Evolutionary conservation across 768 basidiomycete species (phyloP).

Genomic region (Zangia roseola): DNA sequence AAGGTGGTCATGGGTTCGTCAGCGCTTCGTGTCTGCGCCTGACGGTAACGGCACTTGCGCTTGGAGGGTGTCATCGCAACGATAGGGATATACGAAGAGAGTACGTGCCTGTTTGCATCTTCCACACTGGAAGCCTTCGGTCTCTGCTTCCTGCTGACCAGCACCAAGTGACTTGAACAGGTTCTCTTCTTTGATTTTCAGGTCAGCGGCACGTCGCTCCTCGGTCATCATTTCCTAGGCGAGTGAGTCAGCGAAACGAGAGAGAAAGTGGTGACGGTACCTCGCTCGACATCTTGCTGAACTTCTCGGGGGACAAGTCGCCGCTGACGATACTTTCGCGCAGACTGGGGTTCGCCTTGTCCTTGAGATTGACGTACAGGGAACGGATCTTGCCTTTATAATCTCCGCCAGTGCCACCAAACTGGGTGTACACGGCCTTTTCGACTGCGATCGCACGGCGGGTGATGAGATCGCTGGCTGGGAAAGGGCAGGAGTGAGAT

Average conservation of each 20-base stretch:
- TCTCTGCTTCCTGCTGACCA: conserved; percentile 88
- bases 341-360: conserved; percentile 87
- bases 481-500: conserved; percentile 7
- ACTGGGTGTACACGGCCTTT: conserved; percentile 51
- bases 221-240: conserved; percentile 93
- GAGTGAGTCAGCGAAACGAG: background rate
- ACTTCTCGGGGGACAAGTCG: conserved; percentile 62
- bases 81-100: background rate
- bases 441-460: conserved; percentile 71
- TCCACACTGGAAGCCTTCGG: conserved; percentile 95
- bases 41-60: conserved; percentile 89
- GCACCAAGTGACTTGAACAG: conserved; percentile 90
- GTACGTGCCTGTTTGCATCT: conserved; percentile 81
- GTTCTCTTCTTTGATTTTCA: conserved; percentile 81
- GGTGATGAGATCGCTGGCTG: conserved; percentile 70
- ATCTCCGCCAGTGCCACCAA: conserved; percentile 40
- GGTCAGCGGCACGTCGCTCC: conserved; percentile 81
- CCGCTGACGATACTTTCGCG: conserved; percentile 86
- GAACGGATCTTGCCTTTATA: conserved; percentile 85
- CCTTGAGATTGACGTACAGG: conserved; percentile 91
- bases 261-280: conserved; percentile 36
- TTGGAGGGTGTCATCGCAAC: conserved; percentile 24
- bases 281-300: conserved; percentile 80
- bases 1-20: conserved; percentile 99
- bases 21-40: conserved; percentile 95